A percentile compares a stretch with the other conserved stretches of the same genome.
Conservation (phyloP, 768 basidiomycete genomes). For the Pleurotus sapidus region DNA sequence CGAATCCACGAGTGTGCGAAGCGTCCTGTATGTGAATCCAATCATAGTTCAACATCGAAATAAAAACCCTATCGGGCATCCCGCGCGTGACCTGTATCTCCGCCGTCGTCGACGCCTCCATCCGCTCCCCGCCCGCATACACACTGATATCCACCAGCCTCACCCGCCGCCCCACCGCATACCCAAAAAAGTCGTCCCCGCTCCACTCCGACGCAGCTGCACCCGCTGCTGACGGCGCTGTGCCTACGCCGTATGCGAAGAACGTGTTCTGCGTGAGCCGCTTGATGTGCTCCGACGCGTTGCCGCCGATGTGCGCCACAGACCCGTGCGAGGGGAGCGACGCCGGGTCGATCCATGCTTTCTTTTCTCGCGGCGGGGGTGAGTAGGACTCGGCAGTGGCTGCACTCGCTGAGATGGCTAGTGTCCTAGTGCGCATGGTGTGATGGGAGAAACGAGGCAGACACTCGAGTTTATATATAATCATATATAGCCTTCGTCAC, state of each 20-base stretch:
- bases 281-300: conserved; percentile 60
- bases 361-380: not conserved
- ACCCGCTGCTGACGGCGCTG: conserved; percentile 22
- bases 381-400: not conserved
- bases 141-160: conserved; percentile 60
- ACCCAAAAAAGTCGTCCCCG: conserved; percentile 55
- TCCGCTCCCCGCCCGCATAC: conserved; percentile 38
- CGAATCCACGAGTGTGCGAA: too few relatives aligned
- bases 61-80: too few relatives aligned
- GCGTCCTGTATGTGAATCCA: too few relatives aligned
- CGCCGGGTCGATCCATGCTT: conserved; percentile 67
- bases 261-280: conserved; percentile 67
- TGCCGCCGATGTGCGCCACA: conserved; percentile 56
- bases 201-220: conserved; percentile 6
- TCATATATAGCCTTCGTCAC: too few relatives aligned
- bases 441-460: too few relatives aligned
- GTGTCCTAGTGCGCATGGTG: too few relatives aligned
- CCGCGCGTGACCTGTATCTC: conserved; percentile 64
- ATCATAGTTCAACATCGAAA: too few relatives aligned
- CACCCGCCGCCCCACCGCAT: conserved; percentile 56
- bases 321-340: conserved; percentile 58
- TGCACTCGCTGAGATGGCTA: not conserved
- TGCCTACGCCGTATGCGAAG: conserved; percentile 71
- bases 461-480: too few relatives aligned
- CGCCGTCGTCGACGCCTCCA: conserved; percentile 60